Conservation (phyloP, 2,329 filamentous ascomycete genomes). For the Cladosporium sphaerospermum region DNA sequence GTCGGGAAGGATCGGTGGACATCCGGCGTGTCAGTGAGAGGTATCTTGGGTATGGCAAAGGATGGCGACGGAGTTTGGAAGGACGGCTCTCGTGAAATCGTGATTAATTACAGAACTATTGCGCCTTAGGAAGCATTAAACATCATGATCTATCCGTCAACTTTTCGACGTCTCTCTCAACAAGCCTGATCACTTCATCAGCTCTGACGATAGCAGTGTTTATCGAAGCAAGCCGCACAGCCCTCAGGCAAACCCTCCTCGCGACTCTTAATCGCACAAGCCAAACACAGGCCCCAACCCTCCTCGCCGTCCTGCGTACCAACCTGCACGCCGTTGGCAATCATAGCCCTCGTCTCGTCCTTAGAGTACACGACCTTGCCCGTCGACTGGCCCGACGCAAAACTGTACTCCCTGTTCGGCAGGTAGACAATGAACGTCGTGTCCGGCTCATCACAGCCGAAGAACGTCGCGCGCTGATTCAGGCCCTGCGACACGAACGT, state of each 20-base stretch:
- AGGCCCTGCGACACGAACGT: constrained; percentile 54
- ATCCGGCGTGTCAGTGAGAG: no score
- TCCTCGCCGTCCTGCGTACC: constrained; percentile 33
- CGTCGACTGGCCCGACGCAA: constrained; percentile 29
- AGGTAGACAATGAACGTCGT: constrained; percentile 39
- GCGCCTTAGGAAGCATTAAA: no score
- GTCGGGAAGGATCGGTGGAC: no score
- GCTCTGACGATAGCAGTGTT: constrained; percentile 32
- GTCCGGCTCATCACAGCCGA: constrained; percentile 48
- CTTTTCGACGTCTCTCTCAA: no score
- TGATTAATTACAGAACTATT: no score
- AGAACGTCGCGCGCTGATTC: constrained; percentile 57
- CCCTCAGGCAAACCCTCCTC: constrained; percentile 27
- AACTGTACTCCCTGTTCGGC: constrained; percentile 39
- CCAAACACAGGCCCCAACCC: constrained; percentile 37
- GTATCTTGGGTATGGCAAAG: no score
- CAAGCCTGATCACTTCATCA: no score
- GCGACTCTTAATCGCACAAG: constrained; percentile 37
- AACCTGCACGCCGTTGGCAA: constrained; percentile 36
- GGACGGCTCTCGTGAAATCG: no score
- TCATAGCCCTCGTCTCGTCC: constrained; percentile 33
- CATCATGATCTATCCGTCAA: no score
- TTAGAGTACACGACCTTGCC: constrained; percentile 33
- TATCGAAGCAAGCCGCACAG: constrained; percentile 36
- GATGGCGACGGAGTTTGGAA: no score